Conservation (phyloP, 2,329 filamentous ascomycete species). For the Pseudocercospora crystallina region DNA sequence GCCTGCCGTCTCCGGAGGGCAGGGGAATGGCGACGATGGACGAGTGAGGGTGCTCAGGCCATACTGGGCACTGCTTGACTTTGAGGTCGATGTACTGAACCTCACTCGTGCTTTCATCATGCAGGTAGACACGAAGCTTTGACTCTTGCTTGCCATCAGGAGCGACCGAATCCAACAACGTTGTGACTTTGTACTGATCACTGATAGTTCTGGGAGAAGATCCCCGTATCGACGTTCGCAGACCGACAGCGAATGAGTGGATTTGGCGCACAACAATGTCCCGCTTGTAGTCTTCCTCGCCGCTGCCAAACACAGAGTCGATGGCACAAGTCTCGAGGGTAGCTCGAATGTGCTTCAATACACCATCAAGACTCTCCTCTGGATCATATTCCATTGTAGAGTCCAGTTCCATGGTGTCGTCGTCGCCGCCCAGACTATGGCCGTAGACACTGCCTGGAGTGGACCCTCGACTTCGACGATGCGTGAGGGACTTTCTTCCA, state of each 20-base stretch:
- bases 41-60: slow-evolving; percentile 20
- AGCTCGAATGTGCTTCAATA: slow-evolving; percentile 31
- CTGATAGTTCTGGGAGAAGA: background rate
- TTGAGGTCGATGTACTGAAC: slow-evolving; percentile 24
- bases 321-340: slow-evolving; percentile 32
- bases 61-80: slow-evolving; percentile 30
- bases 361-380: slow-evolving; percentile 29
- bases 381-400: slow-evolving; percentile 27
- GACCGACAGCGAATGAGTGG: slow-evolving; percentile 25
- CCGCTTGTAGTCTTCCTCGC: slow-evolving; percentile 34
- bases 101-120: slow-evolving; percentile 25
- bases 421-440: slow-evolving; percentile 33
- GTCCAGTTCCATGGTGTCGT: slow-evolving; percentile 38
- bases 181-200: slow-evolving; percentile 18
- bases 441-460: slow-evolving; percentile 50
- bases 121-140: slow-evolving; percentile 30
- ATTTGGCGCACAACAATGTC: slow-evolving; percentile 37
- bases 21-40: slow-evolving; percentile 27
- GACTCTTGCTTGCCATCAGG: slow-evolving; percentile 19
- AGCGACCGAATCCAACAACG: slow-evolving; percentile 16
- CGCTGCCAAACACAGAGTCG: slow-evolving; percentile 33
- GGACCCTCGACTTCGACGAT: slow-evolving; percentile 54
- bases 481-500: slow-evolving; percentile 61
- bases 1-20: slow-evolving; percentile 17
- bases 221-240: slow-evolving; percentile 10